These are phyloP conservation scores for Moricandia arvensis DNA, from an alignment of 345 rosid species.

Conservation along the genomic window DNA sequence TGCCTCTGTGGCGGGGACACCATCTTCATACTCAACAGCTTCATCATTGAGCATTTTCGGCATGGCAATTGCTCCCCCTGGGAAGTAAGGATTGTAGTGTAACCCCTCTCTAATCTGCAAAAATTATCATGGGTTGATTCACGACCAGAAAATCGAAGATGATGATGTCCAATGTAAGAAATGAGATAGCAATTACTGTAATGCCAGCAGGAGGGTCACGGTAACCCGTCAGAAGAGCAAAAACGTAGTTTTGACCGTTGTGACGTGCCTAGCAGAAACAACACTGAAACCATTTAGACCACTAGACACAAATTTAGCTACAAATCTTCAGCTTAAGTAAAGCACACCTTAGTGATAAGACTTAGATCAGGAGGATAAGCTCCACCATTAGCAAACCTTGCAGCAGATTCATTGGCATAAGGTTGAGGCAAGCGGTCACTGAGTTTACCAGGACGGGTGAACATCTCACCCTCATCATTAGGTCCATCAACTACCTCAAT, in stretches of 20 bases:
- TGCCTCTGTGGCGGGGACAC: constrained; percentile 94
- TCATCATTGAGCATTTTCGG: constrained; percentile 97
- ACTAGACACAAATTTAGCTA: constrained; percentile 11
- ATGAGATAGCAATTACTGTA: constrained; percentile 43
- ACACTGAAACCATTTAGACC: neutral
- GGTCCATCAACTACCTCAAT: constrained; percentile 98
- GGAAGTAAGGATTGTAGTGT: constrained; percentile 97
- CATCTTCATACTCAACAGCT: constrained; percentile 98
- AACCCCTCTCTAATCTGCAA: constrained; percentile 87
- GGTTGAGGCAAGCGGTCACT: constrained; percentile 96
- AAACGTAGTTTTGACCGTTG: constrained; percentile 97
- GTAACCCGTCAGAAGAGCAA: constrained; percentile 94
- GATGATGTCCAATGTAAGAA: neutral
- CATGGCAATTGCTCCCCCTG: constrained; percentile 99
- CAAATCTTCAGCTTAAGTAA: constrained; percentile 3
- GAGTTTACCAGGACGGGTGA: constrained; percentile 96
- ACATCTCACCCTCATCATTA: constrained; percentile 99
- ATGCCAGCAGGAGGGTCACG: constrained; percentile 99
- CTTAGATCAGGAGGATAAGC: constrained; percentile 99
- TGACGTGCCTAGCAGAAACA: constrained; percentile 83
- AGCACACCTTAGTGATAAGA: constrained; percentile 89
- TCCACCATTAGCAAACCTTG: constrained; percentile 99
- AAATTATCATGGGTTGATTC: constrained; percentile 6
- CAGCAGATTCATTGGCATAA: constrained; percentile 87
- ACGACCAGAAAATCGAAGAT: neutral